A percentile compares a stretch with the other conserved stretches of the same genome.
Evolutionary conservation across 1,139 yeast species (phyloP).

Genomic region (Candida glucosophila): DNA sequence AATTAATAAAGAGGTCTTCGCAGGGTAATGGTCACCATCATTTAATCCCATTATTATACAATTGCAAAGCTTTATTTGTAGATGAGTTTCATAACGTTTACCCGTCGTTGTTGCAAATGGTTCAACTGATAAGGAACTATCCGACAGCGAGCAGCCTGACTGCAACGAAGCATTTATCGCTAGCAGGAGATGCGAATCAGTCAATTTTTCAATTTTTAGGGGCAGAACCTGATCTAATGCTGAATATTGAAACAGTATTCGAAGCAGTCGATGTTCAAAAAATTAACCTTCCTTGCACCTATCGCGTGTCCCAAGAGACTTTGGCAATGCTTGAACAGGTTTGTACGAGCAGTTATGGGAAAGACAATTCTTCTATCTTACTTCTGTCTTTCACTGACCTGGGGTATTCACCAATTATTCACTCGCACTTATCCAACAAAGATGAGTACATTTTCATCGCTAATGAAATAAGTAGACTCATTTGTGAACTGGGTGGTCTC

Average conservation of each 20-base stretch:
- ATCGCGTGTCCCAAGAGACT: slow-evolving; percentile 53
- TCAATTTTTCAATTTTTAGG: slow-evolving; percentile 64
- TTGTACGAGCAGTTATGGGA: slow-evolving; percentile 10
- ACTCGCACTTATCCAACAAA: slow-evolving; percentile 12
- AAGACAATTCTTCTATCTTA: slow-evolving; percentile 3
- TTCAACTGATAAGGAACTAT: slow-evolving; percentile 27
- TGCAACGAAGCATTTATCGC: slow-evolving; percentile 40
- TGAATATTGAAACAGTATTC: slow-evolving; percentile 15
- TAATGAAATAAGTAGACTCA: slow-evolving; percentile 36
- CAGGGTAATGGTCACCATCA: slow-evolving; percentile 2
- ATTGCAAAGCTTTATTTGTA: slow-evolving; percentile 38
- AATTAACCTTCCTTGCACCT: slow-evolving; percentile 38
- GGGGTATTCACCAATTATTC: slow-evolving; percentile 24
- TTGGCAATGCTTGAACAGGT: slow-evolving; percentile 30
- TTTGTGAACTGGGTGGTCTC: slow-evolving; percentile 36
- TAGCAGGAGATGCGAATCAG: slow-evolving; percentile 73
- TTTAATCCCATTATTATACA: slow-evolving; percentile 16
- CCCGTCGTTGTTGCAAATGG: slow-evolving; percentile 37
- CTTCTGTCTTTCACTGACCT: slow-evolving; percentile 13
- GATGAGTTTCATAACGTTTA: slow-evolving; percentile 77
- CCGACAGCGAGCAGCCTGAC: slow-evolving; percentile 14
- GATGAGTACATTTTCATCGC: slow-evolving; percentile 37
- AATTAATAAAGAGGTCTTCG: slow-evolving; percentile 11
- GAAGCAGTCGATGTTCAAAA: slow-evolving; percentile 16
- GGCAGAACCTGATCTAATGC: slow-evolving; percentile 28